phyloP scores from a whole-genome alignment of 345 rosid species.

The Gossypium herbaceum region DNA sequence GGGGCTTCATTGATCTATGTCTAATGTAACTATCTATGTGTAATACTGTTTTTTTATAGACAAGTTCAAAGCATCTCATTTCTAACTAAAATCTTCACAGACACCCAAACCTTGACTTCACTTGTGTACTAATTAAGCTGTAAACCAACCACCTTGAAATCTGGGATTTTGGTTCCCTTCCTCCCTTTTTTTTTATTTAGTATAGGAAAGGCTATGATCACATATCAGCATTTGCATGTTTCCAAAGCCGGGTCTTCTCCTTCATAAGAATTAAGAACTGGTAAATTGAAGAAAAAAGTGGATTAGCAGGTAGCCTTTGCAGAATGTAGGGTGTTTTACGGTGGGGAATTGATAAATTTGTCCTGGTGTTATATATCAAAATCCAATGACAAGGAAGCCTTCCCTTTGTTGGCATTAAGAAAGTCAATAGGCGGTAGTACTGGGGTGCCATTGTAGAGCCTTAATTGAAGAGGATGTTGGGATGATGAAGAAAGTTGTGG shows the following conservation, averaged over 20 bases:
- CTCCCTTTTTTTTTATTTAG: neutral
- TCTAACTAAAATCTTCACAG: neutral
- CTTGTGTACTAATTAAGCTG: neutral
- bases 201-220: constrained; percentile 3
- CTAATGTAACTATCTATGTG: neutral
- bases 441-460: constrained; percentile 42
- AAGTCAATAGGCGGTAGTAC: constrained; percentile 19
- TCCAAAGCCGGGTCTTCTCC: neutral
- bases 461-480: constrained; percentile 31
- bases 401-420: constrained; percentile 33
- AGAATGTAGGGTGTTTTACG: neutral
- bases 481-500: constrained; percentile 20
- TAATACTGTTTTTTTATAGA: constrained; percentile 3
- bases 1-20: constrained; percentile 14
- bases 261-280: constrained; percentile 1
- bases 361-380: constrained; percentile 30
- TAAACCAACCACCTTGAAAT: no score
- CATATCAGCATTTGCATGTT: neutral
- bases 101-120: neutral
- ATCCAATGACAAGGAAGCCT: constrained; percentile 41
- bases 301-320: constrained; percentile 9
- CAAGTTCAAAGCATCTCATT: neutral
- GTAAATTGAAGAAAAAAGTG: neutral
- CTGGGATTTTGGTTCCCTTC: no score
- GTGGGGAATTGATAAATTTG: neutral